Base-by-base conservation (phyloP, 768 basidiomycete species). In the Tephrocybe sp. region DNA sequence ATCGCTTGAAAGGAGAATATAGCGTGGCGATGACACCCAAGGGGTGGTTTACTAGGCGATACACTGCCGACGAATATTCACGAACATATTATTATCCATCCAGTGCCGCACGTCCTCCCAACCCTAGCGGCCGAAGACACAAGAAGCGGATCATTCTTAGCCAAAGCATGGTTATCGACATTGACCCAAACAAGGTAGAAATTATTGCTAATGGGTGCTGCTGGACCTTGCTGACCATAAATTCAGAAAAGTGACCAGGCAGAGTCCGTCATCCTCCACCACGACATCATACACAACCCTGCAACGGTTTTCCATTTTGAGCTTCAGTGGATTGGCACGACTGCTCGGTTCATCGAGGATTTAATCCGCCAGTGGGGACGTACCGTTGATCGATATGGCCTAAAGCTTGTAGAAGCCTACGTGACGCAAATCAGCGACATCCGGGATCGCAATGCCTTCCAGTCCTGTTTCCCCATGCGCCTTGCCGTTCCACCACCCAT, bases 271-370 rank as follows among this genome's bases (percentile, higher is more conserved):
- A 78, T 94, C 24, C 74, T 97, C 21, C 94, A 97, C 63, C 84
- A 94, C 65, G 97, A 98, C 67, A 82, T 97, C 49, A 88, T 95
- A 45, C 95, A 97, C 65, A 97, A 97, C 61, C 89, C 92, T 0
- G 80, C 76, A n/a, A 95, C 88, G 23, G 91, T 89, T 50, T 97
- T 97, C 70, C 95, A 98, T 66, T 94, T 98, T 59, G 94, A 99
- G 66, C 75, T 99, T 23, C 91, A 95, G 53, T 99, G 97, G 95
- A 86, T 98, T 33, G 94, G 92, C 2, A 88, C 94, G 1, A 94
- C 93, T 1, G 92, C 94, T 19, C 82, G 90, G 18, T 86, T 85
- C 54, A 88, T 98, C 44, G 94, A 97, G 55, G 93, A 95, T 56
- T 79, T 87, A 44, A 75, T 97, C 19, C 82, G 87, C 31, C 76